A percentile compares a stretch with the other conserved stretches of the same genome.
Evolutionary conservation across 192 early-diverging fungal genomes (phyloP).

Genomic region (Jimgerdemannia lactiflua): DNA sequence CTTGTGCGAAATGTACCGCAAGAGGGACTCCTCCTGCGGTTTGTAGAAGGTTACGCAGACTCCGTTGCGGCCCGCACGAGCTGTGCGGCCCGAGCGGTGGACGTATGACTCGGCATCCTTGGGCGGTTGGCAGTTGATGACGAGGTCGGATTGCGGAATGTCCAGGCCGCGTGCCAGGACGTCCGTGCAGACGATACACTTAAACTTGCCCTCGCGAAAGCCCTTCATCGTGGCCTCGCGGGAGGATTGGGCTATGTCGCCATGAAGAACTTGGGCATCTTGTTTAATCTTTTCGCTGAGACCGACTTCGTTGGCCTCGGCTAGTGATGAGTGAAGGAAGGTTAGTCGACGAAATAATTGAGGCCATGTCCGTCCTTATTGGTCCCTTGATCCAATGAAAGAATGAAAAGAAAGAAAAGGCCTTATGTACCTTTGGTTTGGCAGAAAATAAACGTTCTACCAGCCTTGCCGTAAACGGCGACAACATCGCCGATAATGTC

Average conservation of each 20-base stretch:
- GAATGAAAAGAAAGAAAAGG: neutral
- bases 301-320: slow-evolving; percentile 80
- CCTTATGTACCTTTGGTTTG: slow-evolving; percentile 68
- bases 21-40: slow-evolving; percentile 77
- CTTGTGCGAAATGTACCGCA: slow-evolving; percentile 69
- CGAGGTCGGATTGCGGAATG: slow-evolving; percentile 95
- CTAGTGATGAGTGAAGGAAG: slow-evolving; percentile 4
- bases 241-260: slow-evolving; percentile 78
- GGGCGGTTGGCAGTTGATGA: slow-evolving; percentile 96
- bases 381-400: too few relatives aligned
- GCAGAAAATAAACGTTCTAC: slow-evolving; percentile 91
- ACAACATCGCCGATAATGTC: slow-evolving; percentile 95
- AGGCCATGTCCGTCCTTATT: too few relatives aligned
- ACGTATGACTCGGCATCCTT: slow-evolving; percentile 93
- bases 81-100: slow-evolving; percentile 93
- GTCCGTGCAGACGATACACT: slow-evolving; percentile 89
- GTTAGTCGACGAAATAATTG: too few relatives aligned
- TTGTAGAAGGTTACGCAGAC: slow-evolving; percentile 95
- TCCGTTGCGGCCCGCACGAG: slow-evolving; percentile 85
- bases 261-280: slow-evolving; percentile 82
- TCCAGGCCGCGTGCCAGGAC: slow-evolving; percentile 95
- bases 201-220: slow-evolving; percentile 84
- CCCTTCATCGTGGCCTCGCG: slow-evolving; percentile 80
- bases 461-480: slow-evolving; percentile 80
- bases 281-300: slow-evolving; percentile 73